Evolutionary conservation across 2,329 filamentous ascomycete genomes (phyloP), one percentile per base, ranked within the genome.

Genomic region (Aspergillus spinulosporus): DNA sequence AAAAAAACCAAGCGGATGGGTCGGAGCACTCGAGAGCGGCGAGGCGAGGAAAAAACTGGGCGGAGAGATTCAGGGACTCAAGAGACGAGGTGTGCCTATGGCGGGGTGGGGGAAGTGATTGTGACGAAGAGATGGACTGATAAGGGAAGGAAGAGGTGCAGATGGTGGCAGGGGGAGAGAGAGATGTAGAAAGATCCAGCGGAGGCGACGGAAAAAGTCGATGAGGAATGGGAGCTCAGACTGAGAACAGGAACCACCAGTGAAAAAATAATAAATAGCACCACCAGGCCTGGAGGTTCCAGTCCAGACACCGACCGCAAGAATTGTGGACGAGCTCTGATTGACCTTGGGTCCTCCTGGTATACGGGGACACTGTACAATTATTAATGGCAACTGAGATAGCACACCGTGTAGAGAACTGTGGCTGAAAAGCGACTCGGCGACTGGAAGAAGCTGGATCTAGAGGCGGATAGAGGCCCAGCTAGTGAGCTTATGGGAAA

Each of bases 1-100:
- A 65, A 69, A 71, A 67, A 69, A 72, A 64, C 59, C 59, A 63
- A 56, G 61, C 55, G 62, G 64, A 58, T 58, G 61, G 57, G 53
- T 59, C 58, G 57, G 56, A 59, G 57, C 59, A 58, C 56, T 60
- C 50, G 46, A 59, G 57, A 54, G 45, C 45, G 45, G 52, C 43
- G 56, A 58, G 36, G 47, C 58, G 50, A 48, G 44, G 43, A 44
- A 47, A 56, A 47, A 45, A 39, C 32, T 48, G 56, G 26, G 21
- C 42, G 15, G n/a, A 37, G 34, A 21, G 36, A 32, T 28, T n/a
- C 28, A 9, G 11, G n/a, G 28, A 21, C 21, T 21, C 21, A 29
- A 49, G 31, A 28, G 29, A 47, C 21, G 26, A 32, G 15, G 34
- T 37, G 14, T 14, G 26, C 34, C 50, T 54, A 48, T 49, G 37